phyloP scores from a whole-genome alignment of 768 basidiomycete species.

The Boletus fagicola region DNA sequence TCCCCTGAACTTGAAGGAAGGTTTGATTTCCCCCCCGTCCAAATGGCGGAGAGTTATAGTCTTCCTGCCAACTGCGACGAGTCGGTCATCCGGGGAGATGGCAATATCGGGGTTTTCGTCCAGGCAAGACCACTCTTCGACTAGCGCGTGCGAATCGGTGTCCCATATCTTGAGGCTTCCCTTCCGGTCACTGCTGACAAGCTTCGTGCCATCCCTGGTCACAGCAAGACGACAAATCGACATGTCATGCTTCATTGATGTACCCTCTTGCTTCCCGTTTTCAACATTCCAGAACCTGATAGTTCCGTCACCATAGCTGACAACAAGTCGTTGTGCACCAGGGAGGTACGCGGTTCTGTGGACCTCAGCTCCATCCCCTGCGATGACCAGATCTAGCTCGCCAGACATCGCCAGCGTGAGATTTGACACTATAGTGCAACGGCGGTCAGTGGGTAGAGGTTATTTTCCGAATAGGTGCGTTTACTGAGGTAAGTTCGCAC shows the following conservation, averaged over 20 bases:
- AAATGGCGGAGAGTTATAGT: not conserved
- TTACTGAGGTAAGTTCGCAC: not conserved
- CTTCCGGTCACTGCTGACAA: not conserved
- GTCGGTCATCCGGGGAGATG: constrained; percentile 4
- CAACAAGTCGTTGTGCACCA: not conserved
- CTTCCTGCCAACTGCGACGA: not conserved
- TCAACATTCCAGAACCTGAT: not conserved
- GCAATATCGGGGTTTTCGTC: not conserved
- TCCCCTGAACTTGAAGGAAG: not conserved
- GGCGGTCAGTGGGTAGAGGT: not conserved
- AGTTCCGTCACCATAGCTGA: not conserved
- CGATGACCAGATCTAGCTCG: not conserved
- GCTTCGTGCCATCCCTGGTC: not conserved
- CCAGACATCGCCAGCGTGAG: not conserved
- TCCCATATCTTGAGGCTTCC: constrained; percentile 4
- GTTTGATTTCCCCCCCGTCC: not conserved
- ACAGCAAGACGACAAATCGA: not conserved
- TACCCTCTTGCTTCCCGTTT: not conserved
- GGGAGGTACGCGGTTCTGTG: not conserved
- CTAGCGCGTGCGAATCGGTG: not conserved
- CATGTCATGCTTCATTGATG: not conserved
- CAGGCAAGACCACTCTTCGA: not conserved
- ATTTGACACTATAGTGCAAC: not conserved
- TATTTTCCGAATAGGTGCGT: not conserved
- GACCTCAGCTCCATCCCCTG: not conserved